These are phyloP conservation scores for Strobilomyces echinocephalus DNA, from an alignment of 768 basidiomycete species.

Conservation along the genomic window DNA sequence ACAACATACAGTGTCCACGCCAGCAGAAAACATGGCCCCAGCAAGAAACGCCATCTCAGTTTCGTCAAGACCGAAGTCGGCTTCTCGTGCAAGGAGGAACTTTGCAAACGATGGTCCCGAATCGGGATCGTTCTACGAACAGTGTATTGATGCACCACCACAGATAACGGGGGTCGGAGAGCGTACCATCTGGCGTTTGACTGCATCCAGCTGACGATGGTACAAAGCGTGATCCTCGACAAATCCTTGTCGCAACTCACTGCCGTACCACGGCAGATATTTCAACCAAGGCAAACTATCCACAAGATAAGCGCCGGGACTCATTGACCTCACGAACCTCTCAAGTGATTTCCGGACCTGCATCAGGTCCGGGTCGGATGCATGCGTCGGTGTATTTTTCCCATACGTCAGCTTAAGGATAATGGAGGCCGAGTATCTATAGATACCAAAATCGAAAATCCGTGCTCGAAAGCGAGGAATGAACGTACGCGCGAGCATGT, in stretches of 20 bases:
- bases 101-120: conserved; percentile 46
- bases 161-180: neutral
- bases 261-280: conserved; percentile 58
- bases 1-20: conserved; percentile 42
- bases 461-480: conserved; percentile 29
- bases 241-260: conserved; percentile 49
- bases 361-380: conserved; percentile 16
- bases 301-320: conserved; percentile 31
- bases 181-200: conserved; percentile 39
- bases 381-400: conserved; percentile 10
- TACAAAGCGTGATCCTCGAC: conserved; percentile 44
- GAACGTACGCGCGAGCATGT: conserved; percentile 30
- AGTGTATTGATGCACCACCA: neutral
- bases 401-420: conserved; percentile 19
- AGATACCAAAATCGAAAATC: neutral
- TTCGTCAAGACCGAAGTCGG: conserved; percentile 44
- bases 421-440: conserved; percentile 16
- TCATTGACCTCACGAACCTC: conserved; percentile 20
- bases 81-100: conserved; percentile 47
- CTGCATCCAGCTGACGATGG: conserved; percentile 40
- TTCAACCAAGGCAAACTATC: conserved; percentile 30
- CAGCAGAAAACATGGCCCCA: conserved; percentile 54
- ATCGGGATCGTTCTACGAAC: conserved; percentile 4
- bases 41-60: conserved; percentile 54
- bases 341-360: conserved; percentile 16